Percentiles rank a stretch among this genome's conserved stretches.
Conservation (phyloP, 306 rosid species). For the Oxytropis ochrocephala region DNA sequence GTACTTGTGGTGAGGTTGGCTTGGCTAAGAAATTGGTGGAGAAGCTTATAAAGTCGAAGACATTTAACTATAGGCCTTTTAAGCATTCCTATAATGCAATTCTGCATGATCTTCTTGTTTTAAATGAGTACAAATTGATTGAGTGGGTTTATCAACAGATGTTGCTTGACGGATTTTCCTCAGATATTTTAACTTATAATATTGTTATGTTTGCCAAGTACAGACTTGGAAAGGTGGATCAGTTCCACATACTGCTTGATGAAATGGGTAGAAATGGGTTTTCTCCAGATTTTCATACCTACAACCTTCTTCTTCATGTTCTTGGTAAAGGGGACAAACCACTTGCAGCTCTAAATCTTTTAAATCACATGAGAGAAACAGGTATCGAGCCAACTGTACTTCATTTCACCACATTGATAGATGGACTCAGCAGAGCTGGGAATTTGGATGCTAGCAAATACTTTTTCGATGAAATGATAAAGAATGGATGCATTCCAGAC, state of each 20-base stretch:
- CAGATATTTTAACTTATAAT: slow-evolving; percentile 76
- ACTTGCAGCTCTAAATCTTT: slow-evolving; percentile 66
- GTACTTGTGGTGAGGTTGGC: slow-evolving; percentile 80
- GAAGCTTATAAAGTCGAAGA: slow-evolving; percentile 68
- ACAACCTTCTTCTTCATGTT: slow-evolving; percentile 78
- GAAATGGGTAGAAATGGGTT: slow-evolving; percentile 80
- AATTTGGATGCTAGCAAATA: slow-evolving; percentile 79
- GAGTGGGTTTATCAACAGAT: slow-evolving; percentile 92
- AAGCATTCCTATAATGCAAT: slow-evolving; percentile 77
- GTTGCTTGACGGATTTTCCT: slow-evolving; percentile 58
- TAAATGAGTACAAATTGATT: slow-evolving; percentile 72
- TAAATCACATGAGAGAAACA: slow-evolving; percentile 71
- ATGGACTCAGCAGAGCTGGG: slow-evolving; percentile 90
- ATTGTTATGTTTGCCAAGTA: slow-evolving; percentile 68
- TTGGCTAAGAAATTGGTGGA: slow-evolving; percentile 68
- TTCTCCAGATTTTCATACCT: slow-evolving; percentile 81
- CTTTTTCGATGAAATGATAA: slow-evolving; percentile 66
- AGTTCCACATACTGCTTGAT: slow-evolving; percentile 63
- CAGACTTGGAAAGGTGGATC: slow-evolving; percentile 79
- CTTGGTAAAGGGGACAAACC: slow-evolving; percentile 82
- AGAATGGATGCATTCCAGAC: slow-evolving; percentile 65
- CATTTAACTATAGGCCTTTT: slow-evolving; percentile 71
- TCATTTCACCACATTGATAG: slow-evolving; percentile 90
- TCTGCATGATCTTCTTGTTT: slow-evolving; percentile 54
- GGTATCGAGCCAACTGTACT: slow-evolving; percentile 73